Evolutionary conservation across 176 grass and related monocot species (phyloP), one percentile per base, ranked within the genome.

Genomic region (Thalia dealbata): DNA sequence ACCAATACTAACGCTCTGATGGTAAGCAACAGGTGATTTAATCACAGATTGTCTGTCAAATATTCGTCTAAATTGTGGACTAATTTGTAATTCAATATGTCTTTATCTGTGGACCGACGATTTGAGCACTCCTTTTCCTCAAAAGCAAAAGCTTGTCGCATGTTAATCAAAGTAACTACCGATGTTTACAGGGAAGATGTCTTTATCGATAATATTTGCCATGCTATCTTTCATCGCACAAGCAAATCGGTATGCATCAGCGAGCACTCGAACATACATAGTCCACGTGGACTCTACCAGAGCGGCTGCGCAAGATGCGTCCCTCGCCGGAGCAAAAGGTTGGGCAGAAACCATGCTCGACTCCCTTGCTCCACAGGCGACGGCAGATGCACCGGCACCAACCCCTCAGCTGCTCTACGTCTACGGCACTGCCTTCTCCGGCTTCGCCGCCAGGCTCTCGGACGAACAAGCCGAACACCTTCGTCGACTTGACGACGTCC

Each of bases 361-460:
- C 19, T 55, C 50, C 69, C 24, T 52, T 12, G 26, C 69, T 14
- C 24, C 10, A 8, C 48, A 13, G 13, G 23, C 14, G 1, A 4
- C 11, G 27, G 28, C 19, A 21, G 14, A n/a, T 58, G 71, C 30
- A 22, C 27, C 28, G 21, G 18, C 7, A 22, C 16, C 26, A 6
- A 19, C 50, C 3, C 71, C 71, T 5, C 51, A 73, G 71, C 50
- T 42, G 18, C 51, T 59, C 3, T 59, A 54, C 26, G 51, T 42
- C 51, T 60, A 73, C 52, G 52, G 42, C 73, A 15, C 41, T 6
- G 73, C 73, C 15, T 14, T 75, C 73, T 64, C 73, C 32, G 73
- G 73, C 14, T 75, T 75, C 58, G 35, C 73, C n/a, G 73, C 73
- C 55, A 61, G 21, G 22, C 58, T 75, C 41, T 63, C 73, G 22